phyloP scores from a whole-genome alignment of 306 rosid species.

The Rosa multiflora region DNA sequence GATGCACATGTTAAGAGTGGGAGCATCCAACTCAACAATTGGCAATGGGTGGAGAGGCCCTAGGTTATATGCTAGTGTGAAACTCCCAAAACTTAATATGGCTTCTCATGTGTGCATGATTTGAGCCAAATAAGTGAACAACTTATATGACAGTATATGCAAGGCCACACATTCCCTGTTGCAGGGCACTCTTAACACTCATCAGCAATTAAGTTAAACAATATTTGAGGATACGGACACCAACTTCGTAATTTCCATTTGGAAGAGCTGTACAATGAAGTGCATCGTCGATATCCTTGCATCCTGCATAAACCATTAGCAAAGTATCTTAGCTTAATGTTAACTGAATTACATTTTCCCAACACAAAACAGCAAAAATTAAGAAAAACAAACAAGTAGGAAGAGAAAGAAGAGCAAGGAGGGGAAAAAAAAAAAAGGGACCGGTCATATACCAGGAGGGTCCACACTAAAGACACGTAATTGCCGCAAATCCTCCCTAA shows the following conservation, averaged over 20 bases:
- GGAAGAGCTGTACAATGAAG: slow-evolving; percentile 89
- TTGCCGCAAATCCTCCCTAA: slow-evolving; percentile 80
- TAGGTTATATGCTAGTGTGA: background rate
- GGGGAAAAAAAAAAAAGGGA: background rate
- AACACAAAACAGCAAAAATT: slow-evolving; percentile 2
- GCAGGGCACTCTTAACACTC: background rate
- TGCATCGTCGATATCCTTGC: slow-evolving; percentile 98
- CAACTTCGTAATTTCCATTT: slow-evolving; percentile 97
- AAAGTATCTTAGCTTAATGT: background rate
- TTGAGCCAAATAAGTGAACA: background rate
- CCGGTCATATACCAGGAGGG: slow-evolving; percentile 76
- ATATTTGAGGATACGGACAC: slow-evolving; percentile 86
- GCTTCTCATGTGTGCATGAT: background rate
- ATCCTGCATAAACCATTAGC: slow-evolving; percentile 59
- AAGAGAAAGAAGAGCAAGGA: background rate
- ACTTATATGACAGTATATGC: background rate
- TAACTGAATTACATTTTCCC: background rate
- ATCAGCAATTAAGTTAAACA: background rate
- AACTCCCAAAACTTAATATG: background rate
- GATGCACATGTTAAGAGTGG: background rate
- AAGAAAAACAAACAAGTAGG: background rate
- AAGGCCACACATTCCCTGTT: background rate
- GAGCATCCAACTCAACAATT: background rate
- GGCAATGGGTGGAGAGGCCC: background rate
- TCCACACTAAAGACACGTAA: slow-evolving; percentile 84